phyloP scores from a whole-genome alignment of 768 basidiomycete species.

The Lepiota subincarnata region DNA sequence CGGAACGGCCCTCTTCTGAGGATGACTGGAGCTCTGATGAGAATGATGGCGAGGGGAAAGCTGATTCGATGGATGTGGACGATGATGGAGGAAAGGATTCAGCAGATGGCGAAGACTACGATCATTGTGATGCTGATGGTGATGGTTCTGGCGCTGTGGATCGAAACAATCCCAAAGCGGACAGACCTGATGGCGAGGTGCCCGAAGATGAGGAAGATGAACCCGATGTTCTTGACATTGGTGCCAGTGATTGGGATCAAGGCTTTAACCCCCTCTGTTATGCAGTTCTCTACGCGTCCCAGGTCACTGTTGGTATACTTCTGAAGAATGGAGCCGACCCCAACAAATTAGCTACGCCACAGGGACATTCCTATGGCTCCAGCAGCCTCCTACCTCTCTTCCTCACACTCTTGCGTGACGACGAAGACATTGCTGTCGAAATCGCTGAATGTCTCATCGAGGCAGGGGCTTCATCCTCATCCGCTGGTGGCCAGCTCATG shows the following conservation, averaged over 20 bases:
- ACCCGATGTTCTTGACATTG: constrained; percentile 54
- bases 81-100: constrained; percentile 22
- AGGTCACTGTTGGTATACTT: constrained; percentile 41
- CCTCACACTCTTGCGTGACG: constrained; percentile 34
- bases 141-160: constrained; percentile 12
- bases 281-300: constrained; percentile 44
- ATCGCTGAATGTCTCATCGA: constrained; percentile 37
- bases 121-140: constrained; percentile 18
- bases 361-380: constrained; percentile 17
- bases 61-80: constrained; percentile 29
- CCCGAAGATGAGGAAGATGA: constrained; percentile 46
- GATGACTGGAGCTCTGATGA: constrained; percentile 49
- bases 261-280: constrained; percentile 48
- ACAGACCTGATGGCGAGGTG: constrained; percentile 27
- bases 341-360: constrained; percentile 25
- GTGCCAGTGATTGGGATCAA: constrained; percentile 56
- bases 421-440: constrained; percentile 36
- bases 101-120: constrained; percentile 20
- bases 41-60: constrained; percentile 31
- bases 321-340: constrained; percentile 45
- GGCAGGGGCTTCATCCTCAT: constrained; percentile 38
- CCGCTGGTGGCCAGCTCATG: constrained; percentile 30
- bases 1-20: constrained; percentile 38
- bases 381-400: constrained; percentile 33
- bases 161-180: constrained; percentile 14